phyloP scores from a whole-genome alignment of 164 flowering plant species.

The Aristolochia fimbriata region DNA sequence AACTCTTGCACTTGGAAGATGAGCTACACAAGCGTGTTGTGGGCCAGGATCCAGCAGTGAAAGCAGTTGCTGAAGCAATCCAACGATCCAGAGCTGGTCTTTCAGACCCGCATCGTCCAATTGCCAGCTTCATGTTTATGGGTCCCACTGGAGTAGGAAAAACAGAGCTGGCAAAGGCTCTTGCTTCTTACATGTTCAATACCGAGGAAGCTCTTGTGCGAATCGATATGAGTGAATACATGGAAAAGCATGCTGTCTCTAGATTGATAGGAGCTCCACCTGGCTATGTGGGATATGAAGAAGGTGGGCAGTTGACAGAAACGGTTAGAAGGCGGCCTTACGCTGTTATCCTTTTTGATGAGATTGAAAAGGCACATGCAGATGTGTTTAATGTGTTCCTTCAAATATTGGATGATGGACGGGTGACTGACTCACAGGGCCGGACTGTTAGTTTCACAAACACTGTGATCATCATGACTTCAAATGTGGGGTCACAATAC shows the following conservation, averaged over 20 bases:
- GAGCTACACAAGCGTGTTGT: constrained; percentile 89
- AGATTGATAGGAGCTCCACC: constrained; percentile 98
- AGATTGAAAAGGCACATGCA: constrained; percentile 93
- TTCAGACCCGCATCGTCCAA: constrained; percentile 92
- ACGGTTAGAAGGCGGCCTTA: constrained; percentile 89
- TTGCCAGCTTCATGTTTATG: constrained; percentile 99
- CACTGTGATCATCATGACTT: constrained; percentile 92
- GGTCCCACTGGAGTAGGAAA: constrained; percentile 99
- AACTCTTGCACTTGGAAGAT: constrained; percentile 76
- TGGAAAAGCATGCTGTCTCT: constrained; percentile 96
- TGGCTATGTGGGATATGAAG: constrained; percentile 97
- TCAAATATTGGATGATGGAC: constrained; percentile 94
- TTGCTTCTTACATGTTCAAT: constrained; percentile 85
- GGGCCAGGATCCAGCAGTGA: constrained; percentile 94
- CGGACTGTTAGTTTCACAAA: constrained; percentile 95
- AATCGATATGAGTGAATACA: constrained; percentile 98
- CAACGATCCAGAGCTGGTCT: constrained; percentile 96
- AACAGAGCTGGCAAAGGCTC: constrained; percentile 93
- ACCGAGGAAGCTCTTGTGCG: constrained; percentile 94
- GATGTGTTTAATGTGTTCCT: constrained; percentile 96
- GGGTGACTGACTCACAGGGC: constrained; percentile 97
- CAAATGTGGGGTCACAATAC: constrained; percentile 95
- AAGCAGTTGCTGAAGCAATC: constrained; percentile 86
- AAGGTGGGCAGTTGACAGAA: constrained; percentile 97
- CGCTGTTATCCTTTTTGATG: constrained; percentile 86